Evolutionary conservation across 805 yeast species (phyloP).

Genomic region (Lipomyces lipofer): DNA sequence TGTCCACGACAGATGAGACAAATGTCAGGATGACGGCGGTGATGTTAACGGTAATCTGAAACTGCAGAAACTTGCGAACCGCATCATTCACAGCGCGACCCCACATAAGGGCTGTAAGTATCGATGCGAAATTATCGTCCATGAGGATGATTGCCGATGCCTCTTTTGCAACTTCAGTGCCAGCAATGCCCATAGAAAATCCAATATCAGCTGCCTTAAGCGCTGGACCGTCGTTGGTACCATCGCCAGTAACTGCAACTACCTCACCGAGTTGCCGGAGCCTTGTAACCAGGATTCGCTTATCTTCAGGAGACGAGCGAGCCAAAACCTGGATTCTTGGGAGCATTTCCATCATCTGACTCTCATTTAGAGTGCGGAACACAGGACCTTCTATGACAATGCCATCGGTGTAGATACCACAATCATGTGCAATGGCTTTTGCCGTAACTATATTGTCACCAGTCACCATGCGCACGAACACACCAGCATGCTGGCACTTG

Average conservation of each 20-base stretch:
- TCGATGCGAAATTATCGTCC: constrained; percentile 91
- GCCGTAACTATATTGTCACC: constrained; percentile 94
- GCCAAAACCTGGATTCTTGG: constrained; percentile 82
- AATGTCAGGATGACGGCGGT: constrained; percentile 95
- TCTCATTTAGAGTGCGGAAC: constrained; percentile 64
- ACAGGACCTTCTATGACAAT: constrained; percentile 89
- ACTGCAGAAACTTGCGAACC: constrained; percentile 90
- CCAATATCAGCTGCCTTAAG: constrained; percentile 95
- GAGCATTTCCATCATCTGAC: constrained; percentile 56
- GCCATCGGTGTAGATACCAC: constrained; percentile 63
- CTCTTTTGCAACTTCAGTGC: constrained; percentile 97
- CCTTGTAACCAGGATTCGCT: constrained; percentile 77
- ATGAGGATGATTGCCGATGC: constrained; percentile 87
- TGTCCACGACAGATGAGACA: constrained; percentile 86
- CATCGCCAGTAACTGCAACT: constrained; percentile 98
- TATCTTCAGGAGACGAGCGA: constrained; percentile 93
- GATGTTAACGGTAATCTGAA: constrained; percentile 90
- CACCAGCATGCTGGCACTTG: constrained; percentile 86
- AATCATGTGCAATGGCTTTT: constrained; percentile 78
- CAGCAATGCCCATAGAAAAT: constrained; percentile 95
- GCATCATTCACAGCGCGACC: constrained; percentile 96
- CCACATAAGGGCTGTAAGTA: constrained; percentile 96
- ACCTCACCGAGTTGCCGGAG: constrained; percentile 79
- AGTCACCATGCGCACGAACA: constrained; percentile 92
- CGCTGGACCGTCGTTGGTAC: constrained; percentile 98